phyloP scores from a whole-genome alignment of 1,284 basidiomycete species.

The Phlebopus sp. region DNA sequence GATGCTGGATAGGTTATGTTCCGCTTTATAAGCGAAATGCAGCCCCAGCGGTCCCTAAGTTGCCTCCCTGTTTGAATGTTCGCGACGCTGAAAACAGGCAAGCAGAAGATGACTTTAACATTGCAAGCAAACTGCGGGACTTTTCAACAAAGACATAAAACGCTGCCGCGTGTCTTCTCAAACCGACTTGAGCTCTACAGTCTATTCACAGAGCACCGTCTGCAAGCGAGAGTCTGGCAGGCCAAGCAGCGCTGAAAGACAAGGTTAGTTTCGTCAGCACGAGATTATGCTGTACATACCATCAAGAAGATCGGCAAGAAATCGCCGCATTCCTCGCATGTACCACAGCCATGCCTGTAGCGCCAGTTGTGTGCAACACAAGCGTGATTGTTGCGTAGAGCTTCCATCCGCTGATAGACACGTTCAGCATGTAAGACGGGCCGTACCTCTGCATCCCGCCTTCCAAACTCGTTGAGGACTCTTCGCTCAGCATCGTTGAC shows the following conservation, averaged over 20 bases:
- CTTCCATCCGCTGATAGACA: constrained; percentile 17
- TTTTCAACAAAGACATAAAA: no score
- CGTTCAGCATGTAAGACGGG: constrained; percentile 18
- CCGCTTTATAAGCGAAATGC: no score
- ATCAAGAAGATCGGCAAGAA: constrained; percentile 28
- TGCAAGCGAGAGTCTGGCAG: constrained; percentile 32
- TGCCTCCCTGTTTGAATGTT: no score
- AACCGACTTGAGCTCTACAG: constrained; percentile 8
- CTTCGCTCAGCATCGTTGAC: constrained; percentile 32
- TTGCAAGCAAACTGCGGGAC: no score
- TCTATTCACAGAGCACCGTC: constrained; percentile 31
- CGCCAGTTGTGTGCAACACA: constrained; percentile 27
- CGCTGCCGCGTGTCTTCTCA: no score
- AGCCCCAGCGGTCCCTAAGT: no score
- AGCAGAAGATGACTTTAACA: no score
- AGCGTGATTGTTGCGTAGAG: constrained; percentile 31
- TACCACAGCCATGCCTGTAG: constrained; percentile 27
- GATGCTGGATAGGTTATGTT: no score
- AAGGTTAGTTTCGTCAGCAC: neutral
- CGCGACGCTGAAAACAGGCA: no score
- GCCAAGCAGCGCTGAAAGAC: constrained; percentile 29
- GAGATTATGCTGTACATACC: constrained; percentile 21
- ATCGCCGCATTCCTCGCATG: constrained; percentile 33
- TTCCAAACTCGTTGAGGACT: constrained; percentile 25
- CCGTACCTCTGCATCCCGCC: constrained; percentile 6